Evolutionary conservation across 192 early-diverging fungal species (phyloP).

Genomic region (Allomyces arbusculus): DNA sequence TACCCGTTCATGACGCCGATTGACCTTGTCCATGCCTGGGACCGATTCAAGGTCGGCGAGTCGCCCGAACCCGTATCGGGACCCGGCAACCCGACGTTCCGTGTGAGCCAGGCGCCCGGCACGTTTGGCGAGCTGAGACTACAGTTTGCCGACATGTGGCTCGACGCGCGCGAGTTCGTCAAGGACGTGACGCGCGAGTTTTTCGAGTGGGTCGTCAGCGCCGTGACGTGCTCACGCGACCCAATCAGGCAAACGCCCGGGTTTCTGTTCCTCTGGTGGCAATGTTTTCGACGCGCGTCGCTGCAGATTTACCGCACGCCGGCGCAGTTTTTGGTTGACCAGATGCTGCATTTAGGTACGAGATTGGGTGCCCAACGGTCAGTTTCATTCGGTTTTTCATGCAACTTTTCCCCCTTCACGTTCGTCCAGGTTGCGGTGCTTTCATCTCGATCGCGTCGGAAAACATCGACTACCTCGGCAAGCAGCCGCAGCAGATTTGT

Average conservation of each 20-base stretch:
- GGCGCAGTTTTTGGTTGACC: conserved; percentile 7
- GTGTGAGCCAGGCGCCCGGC: background rate
- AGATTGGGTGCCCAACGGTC: conserved; percentile 19
- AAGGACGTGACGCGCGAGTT: background rate
- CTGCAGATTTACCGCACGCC: conserved; percentile 11
- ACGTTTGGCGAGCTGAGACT: background rate
- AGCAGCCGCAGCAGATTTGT: conserved; percentile 24
- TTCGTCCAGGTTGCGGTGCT: conserved; percentile 27
- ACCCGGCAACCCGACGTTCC: too few relatives aligned
- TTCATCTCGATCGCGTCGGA: conserved; percentile 25
- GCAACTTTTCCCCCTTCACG: conserved; percentile 14
- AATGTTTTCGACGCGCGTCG: conserved; percentile 6
- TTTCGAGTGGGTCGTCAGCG: background rate
- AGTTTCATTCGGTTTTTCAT: conserved; percentile 20
- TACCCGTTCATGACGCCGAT: conserved; percentile 15
- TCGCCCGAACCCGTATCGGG: conserved; percentile 5
- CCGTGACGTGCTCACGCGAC: background rate
- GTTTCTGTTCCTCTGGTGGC: background rate
- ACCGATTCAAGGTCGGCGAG: conserved; percentile 13
- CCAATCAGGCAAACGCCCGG: background rate
- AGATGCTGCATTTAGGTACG: conserved; percentile 10
- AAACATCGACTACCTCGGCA: conserved; percentile 29
- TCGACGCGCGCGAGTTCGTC: background rate
- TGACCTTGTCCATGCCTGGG: conserved; percentile 26
- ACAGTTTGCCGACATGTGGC: background rate